A percentile compares a stretch with the other conserved stretches of the same genome.
Evolutionary conservation across 2,329 filamentous ascomycete species (phyloP).

Genomic region (Eurotiales sp.): DNA sequence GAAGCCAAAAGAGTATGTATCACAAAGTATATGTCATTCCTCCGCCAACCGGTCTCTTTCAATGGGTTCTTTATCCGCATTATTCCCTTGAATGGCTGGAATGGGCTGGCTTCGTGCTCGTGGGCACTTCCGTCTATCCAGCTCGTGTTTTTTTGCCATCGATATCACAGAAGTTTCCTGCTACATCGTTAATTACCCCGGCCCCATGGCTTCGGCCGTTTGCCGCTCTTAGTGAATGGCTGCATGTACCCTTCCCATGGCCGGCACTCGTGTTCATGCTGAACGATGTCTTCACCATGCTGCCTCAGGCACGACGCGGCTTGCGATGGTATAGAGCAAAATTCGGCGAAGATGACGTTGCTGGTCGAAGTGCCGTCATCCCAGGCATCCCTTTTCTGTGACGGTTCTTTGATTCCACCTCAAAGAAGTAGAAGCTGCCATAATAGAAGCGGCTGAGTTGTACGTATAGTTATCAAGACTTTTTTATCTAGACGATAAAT

Average conservation of each 20-base stretch:
- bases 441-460: no score
- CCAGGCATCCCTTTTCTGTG: conserved; percentile 49
- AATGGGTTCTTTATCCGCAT: conserved; percentile 80
- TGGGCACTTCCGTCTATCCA: conserved; percentile 36
- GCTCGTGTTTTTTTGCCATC: conserved; percentile 8
- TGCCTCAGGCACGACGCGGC: conserved; percentile 78
- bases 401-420: no score
- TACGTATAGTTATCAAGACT: neutral
- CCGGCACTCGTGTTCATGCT: conserved; percentile 79
- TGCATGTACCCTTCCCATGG: conserved; percentile 51
- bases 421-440: no score
- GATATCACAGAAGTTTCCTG: conserved; percentile 12
- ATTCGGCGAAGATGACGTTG: conserved; percentile 81
- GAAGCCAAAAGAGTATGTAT: conserved; percentile 47
- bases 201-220: conserved; percentile 36
- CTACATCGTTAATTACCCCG: conserved; percentile 25
- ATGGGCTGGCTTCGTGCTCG: conserved; percentile 83
- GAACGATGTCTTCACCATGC: conserved; percentile 87
- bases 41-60: conserved; percentile 76
- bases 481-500: conserved; percentile 20
- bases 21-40: conserved; percentile 84
- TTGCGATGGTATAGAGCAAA: conserved; percentile 80
- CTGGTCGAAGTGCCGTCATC: conserved; percentile 69
- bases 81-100: conserved; percentile 97
- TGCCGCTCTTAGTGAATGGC: conserved; percentile 24